Evolutionary conservation across 257 asterid genomes (phyloP).

Genomic region (Apocynum venetum): DNA sequence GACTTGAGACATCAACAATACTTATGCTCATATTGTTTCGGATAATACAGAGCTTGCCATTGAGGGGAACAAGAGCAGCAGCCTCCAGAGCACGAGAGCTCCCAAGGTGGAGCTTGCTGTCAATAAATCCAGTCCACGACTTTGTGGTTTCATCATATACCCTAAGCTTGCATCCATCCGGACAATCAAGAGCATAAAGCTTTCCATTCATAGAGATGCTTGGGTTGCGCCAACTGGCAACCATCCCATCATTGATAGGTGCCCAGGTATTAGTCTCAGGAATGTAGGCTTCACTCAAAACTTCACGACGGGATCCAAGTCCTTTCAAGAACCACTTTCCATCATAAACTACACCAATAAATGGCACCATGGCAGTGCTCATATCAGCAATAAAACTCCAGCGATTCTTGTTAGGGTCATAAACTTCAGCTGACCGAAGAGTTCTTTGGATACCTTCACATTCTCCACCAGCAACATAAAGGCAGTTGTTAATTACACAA

Average conservation of each 20-base stretch:
- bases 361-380: slow-evolving; percentile 56
- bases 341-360: slow-evolving; percentile 41
- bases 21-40: slow-evolving; percentile 52
- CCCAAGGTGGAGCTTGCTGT: slow-evolving; percentile 46
- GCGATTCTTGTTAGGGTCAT: slow-evolving; percentile 42
- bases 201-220: slow-evolving; percentile 42
- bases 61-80: slow-evolving; percentile 42
- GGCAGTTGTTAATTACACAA: slow-evolving; percentile 45
- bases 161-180: slow-evolving; percentile 45
- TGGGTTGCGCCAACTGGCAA: slow-evolving; percentile 47
- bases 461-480: slow-evolving; percentile 56
- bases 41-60: slow-evolving; percentile 43
- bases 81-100: slow-evolving; percentile 43
- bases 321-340: slow-evolving; percentile 50
- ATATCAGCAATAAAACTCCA: slow-evolving; percentile 47
- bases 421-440: slow-evolving; percentile 48
- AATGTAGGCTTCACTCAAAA: slow-evolving; percentile 37
- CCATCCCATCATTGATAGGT: slow-evolving; percentile 37
- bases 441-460: slow-evolving; percentile 47
- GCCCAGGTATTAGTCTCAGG: slow-evolving; percentile 36
- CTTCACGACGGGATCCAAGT: slow-evolving; percentile 44
- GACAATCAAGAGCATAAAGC: slow-evolving; percentile 44
- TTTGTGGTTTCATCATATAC: slow-evolving; percentile 34
- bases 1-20: slow-evolving; percentile 38
- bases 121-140: slow-evolving; percentile 40